Base-by-base conservation (phyloP, 1,284 basidiomycete genomes). In the Stereum hirsutum region DNA sequence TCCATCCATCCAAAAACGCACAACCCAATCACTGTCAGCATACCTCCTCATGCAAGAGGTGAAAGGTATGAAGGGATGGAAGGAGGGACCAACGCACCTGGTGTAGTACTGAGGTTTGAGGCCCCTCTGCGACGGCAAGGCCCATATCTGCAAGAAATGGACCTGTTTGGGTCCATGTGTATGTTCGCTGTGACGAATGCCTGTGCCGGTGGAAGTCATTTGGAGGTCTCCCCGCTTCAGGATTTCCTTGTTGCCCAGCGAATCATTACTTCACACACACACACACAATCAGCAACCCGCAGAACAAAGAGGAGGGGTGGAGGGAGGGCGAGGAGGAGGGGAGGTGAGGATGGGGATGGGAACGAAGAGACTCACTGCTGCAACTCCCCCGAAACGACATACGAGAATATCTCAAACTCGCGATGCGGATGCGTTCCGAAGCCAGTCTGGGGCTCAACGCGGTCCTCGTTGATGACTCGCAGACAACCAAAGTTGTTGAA, bases 381-480 rank as follows among this genome's bases (percentile, higher is more conserved):
- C n/a, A 93, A 69, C 52, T 82, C 69, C 1, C 89, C 89, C 8
- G 64, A 57, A 25, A 92, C 76, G 36, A 92, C 65, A 52, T 96
- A 94, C 1, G 81, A 87, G 66, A 94, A 96, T 52, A 97, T 97
- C 58, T 98, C 91, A 54, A 89, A 90, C 57, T 89, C 85, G 30
- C 78, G 69, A 58, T 97, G 94, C 4, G 74, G 70, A 55, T 96
- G 93, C 0, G 80, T 82, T 4, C 89, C 91, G 54, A 98, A 97
- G 0, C 93, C 94, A 4, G 78, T 83, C 3, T 64, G 59, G 5
- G 89, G 67, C 3, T 75, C 76, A 21, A 96, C 90, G 33, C 91
- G 79, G 56, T 96, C 93, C 62, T 96, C 93, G 64, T 96, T 97
- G 60, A 97, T 74, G 41, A 88, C 81, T 4, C 85, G 75, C 4